phyloP scores from a whole-genome alignment of 1,139 yeast species.

The Geotrichum histeridarum region DNA sequence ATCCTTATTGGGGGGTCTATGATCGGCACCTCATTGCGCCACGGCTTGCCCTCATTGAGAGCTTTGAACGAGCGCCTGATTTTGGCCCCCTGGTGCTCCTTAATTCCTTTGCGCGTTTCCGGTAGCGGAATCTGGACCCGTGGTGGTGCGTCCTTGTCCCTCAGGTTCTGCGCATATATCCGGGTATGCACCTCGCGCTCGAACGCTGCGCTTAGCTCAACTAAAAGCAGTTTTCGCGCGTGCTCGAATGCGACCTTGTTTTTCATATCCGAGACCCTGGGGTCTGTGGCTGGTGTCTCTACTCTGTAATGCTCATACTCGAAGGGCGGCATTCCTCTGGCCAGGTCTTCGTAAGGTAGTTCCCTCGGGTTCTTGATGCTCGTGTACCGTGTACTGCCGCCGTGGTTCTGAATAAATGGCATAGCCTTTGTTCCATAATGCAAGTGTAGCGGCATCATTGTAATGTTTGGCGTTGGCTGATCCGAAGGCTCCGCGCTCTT shows the following conservation, averaged over 20 bases:
- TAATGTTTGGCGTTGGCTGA: neutral
- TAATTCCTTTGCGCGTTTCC: too few species aligned
- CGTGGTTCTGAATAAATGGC: constrained; percentile 13
- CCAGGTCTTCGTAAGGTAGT: constrained; percentile 3
- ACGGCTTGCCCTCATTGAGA: neutral
- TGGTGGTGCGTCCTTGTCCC: neutral
- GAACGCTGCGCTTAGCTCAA: constrained; percentile 27
- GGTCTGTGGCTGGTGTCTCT: neutral
- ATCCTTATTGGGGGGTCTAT: constrained; percentile 24
- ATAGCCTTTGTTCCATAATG: neutral
- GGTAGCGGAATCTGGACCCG: too few species aligned
- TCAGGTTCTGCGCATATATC: constrained; percentile 18
- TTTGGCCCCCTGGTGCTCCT: too few species aligned
- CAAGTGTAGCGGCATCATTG: neutral
- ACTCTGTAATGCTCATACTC: constrained; percentile 8
- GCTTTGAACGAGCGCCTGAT: neutral
- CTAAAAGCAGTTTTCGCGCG: constrained; percentile 18
- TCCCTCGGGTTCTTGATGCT: constrained; percentile 7
- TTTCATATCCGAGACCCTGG: neutral
- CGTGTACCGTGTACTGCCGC: constrained; percentile 15
- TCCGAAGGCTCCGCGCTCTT: constrained; percentile 1
- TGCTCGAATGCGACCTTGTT: constrained; percentile 11
- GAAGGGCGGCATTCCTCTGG: constrained; percentile 16
- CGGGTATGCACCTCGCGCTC: constrained; percentile 23
- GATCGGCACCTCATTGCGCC: constrained; percentile 16